Percentiles rank a stretch among this genome's conserved stretches.
Conservation (phyloP, 2,329 filamentous ascomycete species). For the Botrytis elliptica region DNA sequence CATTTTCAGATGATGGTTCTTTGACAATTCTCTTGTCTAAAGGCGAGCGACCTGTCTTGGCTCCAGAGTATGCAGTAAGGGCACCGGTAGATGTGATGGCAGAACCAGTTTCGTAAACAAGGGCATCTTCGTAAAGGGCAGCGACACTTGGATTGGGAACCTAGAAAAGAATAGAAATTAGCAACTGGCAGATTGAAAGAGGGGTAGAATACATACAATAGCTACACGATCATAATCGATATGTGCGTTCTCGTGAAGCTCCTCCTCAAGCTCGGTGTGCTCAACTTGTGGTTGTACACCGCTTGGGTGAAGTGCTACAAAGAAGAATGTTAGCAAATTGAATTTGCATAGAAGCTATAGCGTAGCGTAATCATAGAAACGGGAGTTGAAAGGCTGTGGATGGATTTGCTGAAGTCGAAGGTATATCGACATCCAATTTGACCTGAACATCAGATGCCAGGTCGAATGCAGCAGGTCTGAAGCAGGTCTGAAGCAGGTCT, state of each 20-base stretch:
- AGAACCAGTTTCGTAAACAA: conserved; percentile 95
- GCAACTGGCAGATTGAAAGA: conserved; percentile 16
- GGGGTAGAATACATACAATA: conserved; percentile 66
- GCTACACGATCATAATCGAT: conserved; percentile 99
- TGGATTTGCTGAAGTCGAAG: background rate
- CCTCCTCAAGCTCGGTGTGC: conserved; percentile 97
- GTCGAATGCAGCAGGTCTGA: background rate
- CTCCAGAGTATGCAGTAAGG: conserved; percentile 94
- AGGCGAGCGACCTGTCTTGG: conserved; percentile 96
- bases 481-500: background rate
- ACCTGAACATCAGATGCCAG: background rate
- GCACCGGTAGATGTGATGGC: conserved; percentile 96
- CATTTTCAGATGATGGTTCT: conserved; percentile 82
- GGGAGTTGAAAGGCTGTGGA: background rate
- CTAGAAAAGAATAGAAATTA: conserved; percentile 40
- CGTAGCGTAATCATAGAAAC: conserved; percentile 45
- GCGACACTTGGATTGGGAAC: conserved; percentile 84
- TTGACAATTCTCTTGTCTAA: conserved; percentile 97
- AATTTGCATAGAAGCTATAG: conserved; percentile 41
- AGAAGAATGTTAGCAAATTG: background rate
- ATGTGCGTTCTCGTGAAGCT: conserved; percentile 95
- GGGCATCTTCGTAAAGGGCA: conserved; percentile 96
- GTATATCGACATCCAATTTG: background rate
- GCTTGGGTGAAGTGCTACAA: conserved; percentile 34
- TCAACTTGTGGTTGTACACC: conserved; percentile 53